Conservation (phyloP, 2,329 filamentous ascomycete species). For the Juglanconis juglandina region DNA sequence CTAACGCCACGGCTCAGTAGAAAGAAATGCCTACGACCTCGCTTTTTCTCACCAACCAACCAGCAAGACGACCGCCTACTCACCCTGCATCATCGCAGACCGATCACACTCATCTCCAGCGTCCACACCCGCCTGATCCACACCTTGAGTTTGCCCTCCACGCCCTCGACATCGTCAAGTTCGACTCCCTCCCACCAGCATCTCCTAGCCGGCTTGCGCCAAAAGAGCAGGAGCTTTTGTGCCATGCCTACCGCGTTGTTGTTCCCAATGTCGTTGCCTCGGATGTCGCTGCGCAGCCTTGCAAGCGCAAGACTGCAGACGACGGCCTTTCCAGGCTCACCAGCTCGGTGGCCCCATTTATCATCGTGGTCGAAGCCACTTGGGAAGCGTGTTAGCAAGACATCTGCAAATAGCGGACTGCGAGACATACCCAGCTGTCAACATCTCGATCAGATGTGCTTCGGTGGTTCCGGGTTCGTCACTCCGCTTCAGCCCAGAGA, state of each 20-base stretch:
- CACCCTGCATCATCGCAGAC: constrained; percentile 57
- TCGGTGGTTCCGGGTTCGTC: constrained; percentile 96
- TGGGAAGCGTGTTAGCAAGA: background rate
- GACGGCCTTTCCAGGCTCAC: constrained; percentile 96
- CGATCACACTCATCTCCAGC: constrained; percentile 94
- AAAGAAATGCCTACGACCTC: background rate
- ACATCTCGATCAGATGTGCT: constrained; percentile 97
- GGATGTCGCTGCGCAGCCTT: constrained; percentile 86
- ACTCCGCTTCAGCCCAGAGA: constrained; percentile 89
- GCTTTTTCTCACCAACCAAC: background rate
- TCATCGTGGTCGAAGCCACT: constrained; percentile 98
- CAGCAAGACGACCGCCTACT: background rate
- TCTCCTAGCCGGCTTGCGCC: constrained; percentile 90
- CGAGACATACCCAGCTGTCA: constrained; percentile 83
- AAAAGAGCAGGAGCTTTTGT: constrained; percentile 95
- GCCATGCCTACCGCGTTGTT: constrained; percentile 92
- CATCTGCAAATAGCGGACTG: background rate
- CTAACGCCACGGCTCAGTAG: background rate
- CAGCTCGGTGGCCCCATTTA: constrained; percentile 92
- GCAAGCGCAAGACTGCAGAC: constrained; percentile 95
- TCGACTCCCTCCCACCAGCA: constrained; percentile 99
- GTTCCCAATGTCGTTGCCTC: constrained; percentile 66
- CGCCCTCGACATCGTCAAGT: constrained; percentile 81
- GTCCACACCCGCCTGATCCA: constrained; percentile 99
- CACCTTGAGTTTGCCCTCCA: constrained; percentile 89